Evolutionary conservation across 2,329 filamentous ascomycete genomes (phyloP), one percentile per base, ranked within the genome.

Genomic region (Nemania sp.): DNA sequence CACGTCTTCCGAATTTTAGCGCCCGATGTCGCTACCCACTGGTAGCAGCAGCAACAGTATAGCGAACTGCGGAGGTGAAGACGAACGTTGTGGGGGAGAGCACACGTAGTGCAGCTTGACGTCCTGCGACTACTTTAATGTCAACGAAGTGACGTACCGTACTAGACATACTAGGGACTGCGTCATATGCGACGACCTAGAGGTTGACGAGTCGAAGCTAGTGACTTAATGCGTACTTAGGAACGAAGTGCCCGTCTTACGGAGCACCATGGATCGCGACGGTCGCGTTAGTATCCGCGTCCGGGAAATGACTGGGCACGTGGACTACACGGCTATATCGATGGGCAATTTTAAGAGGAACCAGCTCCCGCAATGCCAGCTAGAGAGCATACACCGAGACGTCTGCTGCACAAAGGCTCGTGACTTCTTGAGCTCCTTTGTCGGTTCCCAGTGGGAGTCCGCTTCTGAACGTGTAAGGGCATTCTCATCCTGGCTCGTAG

Each of bases 321-420:
- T 43, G 4, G 53, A 56, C 20, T 56, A 56, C 18, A 43, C 8
- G 5, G 53, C 35, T 7, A 56, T 56, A 18, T 56, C 35, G 2
- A 32, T 56, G 10, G 53, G 53, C 10, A 56, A 43, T 20, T 56
- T 56, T 43, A 5, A 15, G 53, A 20, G 35, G 8, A 56, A 43
- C 32, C 32, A 56, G 8, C 53, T 56, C 2, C 32, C 53, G 35
- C 53, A 56, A 35, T 56, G 35, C 53, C 53, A 56, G 53, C 20
- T 56, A 10, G 13, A 56, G 53, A 13, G 13, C 13, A 56, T 56
- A n/a, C 32, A 56, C 13, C 11, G 18, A 26, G 53, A 56, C 5
- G 53, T 56, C 20, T 18, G 53, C 22, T 4, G 18, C 53, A 56
- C 53, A 1, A 56, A 43, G 53, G 29, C 45, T 49, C n/a, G 45